Base-by-base conservation (phyloP, 208 protist species). In the Hexamita inflata region DNA sequence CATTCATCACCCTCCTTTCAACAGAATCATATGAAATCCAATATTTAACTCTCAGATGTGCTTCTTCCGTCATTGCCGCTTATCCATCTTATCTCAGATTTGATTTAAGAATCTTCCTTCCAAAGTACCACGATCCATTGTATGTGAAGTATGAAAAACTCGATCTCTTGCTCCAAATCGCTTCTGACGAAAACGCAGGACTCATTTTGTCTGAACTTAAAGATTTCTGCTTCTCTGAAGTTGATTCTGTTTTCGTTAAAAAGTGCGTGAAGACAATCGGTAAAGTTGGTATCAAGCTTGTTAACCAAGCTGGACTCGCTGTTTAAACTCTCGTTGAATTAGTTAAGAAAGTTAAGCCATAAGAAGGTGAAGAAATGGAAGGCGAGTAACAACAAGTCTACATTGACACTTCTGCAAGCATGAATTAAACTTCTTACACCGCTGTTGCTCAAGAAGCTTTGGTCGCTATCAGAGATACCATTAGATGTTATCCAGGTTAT, bases 131-230 rank as follows among this genome's bases (percentile, higher is more conserved):
- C 41, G 78, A 81, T 45, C 78, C 78, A 30, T 30, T 76, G 30
- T 77, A 77, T 65, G 34, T 81, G 26, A 81, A 81, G 45, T 34
- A 74, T 29, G 78, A 65, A n/a, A 81, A 81, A 57, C 38, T 81
- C 1, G 73, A 77, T 1, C 39, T 77, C 35, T 39, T 81, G 35
- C 32, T 57, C 4, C 49, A 39, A 0, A 13, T 81, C 15, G 73
- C 60, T 2, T 61, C 39, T 76, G 74, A 81, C 38, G 45, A 35
- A 26, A 77, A 77, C 61, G 29, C 74, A 9, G 15, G 38, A 28
- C 13, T 29, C 32, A 61, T 81, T 60, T 45, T 81, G 1, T 9
- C 38, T 1, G 78, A 81, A 28, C 66, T 81, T 57, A 61, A 77
- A 58, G 59, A 77, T 35, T 77, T 60, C 45, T 53, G 45, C 49